Evolutionary conservation across 148 eudicot genomes (phyloP).

Genomic region (Chenopodium berlandieri): DNA sequence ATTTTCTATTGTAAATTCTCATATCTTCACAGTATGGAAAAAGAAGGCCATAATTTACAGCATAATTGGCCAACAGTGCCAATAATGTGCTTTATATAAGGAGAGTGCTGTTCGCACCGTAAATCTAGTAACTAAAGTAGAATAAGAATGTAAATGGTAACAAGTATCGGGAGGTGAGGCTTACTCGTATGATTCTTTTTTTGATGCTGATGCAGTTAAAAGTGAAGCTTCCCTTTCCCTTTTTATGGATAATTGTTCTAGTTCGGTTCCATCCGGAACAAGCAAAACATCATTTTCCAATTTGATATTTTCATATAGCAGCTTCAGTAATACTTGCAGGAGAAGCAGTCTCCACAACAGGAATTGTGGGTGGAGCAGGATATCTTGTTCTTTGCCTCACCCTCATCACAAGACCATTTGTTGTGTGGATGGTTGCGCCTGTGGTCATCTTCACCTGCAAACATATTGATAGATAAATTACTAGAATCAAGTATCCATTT

Average conservation of each 20-base stretch:
- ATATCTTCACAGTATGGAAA: not conserved
- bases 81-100: not conserved
- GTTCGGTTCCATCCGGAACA: slow-evolving; percentile 4
- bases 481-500: not conserved
- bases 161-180: not conserved
- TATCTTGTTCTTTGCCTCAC: slow-evolving; percentile 53
- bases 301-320: slow-evolving; percentile 29
- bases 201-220: not conserved
- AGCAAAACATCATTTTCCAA: slow-evolving; percentile 39
- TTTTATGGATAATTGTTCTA: not conserved
- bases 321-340: slow-evolving; percentile 24
- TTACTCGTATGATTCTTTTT: not conserved
- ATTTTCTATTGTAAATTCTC: not conserved
- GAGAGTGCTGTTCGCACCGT: not conserved
- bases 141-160: not conserved
- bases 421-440: slow-evolving; percentile 97
- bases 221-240: not conserved
- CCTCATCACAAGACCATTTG: slow-evolving; percentile 82
- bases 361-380: slow-evolving; percentile 41
- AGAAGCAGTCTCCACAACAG: slow-evolving; percentile 40
- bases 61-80: not conserved
- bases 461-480: not conserved
- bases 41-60: not conserved
- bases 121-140: not conserved
- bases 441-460: slow-evolving; percentile 92